Percentiles rank a stretch among this genome's conserved stretches.
Conservation (phyloP, 2,329 filamentous ascomycete genomes). For the Claviceps lovelessii region DNA sequence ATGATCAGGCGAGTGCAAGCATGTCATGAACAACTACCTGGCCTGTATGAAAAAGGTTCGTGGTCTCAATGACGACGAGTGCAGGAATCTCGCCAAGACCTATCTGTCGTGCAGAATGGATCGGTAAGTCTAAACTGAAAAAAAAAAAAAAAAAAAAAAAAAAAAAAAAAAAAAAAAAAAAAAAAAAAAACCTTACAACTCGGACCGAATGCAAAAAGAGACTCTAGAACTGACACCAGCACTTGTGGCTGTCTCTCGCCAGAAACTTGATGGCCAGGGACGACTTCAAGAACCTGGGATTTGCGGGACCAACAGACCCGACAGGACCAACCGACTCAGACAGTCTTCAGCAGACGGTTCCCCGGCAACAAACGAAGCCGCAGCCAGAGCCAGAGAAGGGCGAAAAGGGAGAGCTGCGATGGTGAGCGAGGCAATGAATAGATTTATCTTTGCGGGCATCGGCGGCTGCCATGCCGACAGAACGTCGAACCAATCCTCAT, state of each 20-base stretch:
- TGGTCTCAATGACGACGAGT: slow-evolving; percentile 76
- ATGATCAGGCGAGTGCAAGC: slow-evolving; percentile 70
- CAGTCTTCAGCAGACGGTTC: neutral
- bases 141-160: too few relatives aligned
- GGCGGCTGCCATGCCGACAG: neutral
- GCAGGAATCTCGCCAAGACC: slow-evolving; percentile 69
- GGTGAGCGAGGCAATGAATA: slow-evolving; percentile 11
- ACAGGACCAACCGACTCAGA: slow-evolving; percentile 3
- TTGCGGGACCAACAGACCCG: slow-evolving; percentile 24
- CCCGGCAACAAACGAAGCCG: slow-evolving; percentile 7
- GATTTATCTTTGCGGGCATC: neutral
- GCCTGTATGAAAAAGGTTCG: slow-evolving; percentile 71
- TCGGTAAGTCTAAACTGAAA: slow-evolving; percentile 39
- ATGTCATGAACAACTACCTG: slow-evolving; percentile 73
- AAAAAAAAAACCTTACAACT: too few relatives aligned
- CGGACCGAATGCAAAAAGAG: neutral
- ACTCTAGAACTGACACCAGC: neutral
- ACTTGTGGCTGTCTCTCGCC: neutral
- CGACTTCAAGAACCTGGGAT: slow-evolving; percentile 87
- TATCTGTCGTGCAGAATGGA: slow-evolving; percentile 94
- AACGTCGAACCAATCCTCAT: neutral
- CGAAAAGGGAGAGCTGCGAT: slow-evolving; percentile 23
- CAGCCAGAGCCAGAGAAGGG: slow-evolving; percentile 17
- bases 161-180: too few relatives aligned
- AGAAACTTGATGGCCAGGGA: slow-evolving; percentile 94